Conservation (phyloP, 306 rosid genomes). For the Mucuna pruriens region DNA sequence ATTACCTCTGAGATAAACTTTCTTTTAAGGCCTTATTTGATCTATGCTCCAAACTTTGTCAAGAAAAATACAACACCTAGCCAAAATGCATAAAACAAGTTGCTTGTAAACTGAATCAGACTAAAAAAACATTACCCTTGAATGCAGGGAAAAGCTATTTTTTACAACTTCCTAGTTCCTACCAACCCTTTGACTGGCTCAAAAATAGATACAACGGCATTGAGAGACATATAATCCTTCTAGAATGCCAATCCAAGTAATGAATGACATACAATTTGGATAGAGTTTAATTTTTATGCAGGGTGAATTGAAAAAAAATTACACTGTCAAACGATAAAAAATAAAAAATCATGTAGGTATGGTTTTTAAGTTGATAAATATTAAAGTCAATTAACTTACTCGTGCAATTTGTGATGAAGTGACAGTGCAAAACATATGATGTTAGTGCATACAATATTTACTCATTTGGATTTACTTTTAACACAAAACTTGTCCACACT, state of each 20-base stretch:
- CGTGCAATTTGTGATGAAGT: no score
- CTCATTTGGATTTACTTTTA: not conserved
- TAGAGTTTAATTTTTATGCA: no score
- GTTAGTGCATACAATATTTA: no score
- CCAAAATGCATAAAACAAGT: constrained; percentile 44
- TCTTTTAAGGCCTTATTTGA: constrained; percentile 49
- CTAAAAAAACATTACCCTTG: constrained; percentile 7
- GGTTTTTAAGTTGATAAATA: no score
- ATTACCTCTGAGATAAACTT: constrained; percentile 43
- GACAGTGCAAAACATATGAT: no score
- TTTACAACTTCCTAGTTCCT: not conserved
- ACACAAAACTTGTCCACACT: not conserved
- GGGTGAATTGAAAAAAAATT: no score
- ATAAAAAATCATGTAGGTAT: no score
- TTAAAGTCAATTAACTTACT: no score
- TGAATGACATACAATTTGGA: not conserved
- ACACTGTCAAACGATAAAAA: no score
- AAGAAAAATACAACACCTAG: constrained; percentile 48
- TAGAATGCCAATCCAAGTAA: constrained; percentile 14
- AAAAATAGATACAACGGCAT: not conserved
- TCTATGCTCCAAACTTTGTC: constrained; percentile 47
- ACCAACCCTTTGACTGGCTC: constrained; percentile 2
- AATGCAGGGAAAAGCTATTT: constrained; percentile 9
- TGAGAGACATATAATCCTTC: not conserved
- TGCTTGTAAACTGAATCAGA: constrained; percentile 36